Evolutionary conservation across 164 flowering plant genomes (phyloP).

Genomic region (Saururus chinensis): DNA sequence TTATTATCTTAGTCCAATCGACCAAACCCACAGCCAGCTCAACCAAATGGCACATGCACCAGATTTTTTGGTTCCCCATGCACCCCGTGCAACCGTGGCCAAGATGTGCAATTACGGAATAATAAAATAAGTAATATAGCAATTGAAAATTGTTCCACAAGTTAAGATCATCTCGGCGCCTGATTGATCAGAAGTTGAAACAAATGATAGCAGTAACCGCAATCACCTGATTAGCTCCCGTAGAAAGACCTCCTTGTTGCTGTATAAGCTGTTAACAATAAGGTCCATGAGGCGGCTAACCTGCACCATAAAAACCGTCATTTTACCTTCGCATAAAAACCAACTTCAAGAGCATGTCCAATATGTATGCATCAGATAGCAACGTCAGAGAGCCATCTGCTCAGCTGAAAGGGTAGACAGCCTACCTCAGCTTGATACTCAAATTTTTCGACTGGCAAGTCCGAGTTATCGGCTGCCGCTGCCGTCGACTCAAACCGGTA

Average conservation of each 20-base stretch:
- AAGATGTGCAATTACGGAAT: too few species aligned
- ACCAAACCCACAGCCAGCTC: too few species aligned
- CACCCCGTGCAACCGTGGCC: too few species aligned
- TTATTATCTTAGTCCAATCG: too few species aligned
- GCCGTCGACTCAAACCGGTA: constrained; percentile 67
- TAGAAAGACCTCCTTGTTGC: constrained; percentile 93
- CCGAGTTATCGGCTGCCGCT: constrained; percentile 53
- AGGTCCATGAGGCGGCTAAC: constrained; percentile 98
- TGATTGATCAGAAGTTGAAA: too few species aligned
- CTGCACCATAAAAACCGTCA: constrained; percentile 24
- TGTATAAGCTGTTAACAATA: constrained; percentile 85
- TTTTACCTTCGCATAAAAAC: not conserved
- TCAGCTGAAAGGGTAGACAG: not conserved
- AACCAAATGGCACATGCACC: not conserved
- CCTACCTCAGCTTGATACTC: constrained; percentile 97
- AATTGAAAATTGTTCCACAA: not conserved
- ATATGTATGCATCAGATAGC: too few species aligned
- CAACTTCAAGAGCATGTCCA: not conserved
- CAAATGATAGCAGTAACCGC: not conserved
- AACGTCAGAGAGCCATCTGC: not conserved
- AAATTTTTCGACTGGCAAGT: constrained; percentile 56
- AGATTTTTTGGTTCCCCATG: too few species aligned
- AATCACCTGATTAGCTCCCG: constrained; percentile 77
- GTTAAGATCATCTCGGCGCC: not conserved
- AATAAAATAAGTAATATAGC: too few species aligned